Evolutionary conservation across 2,329 filamentous ascomycete genomes (phyloP), one percentile per base, ranked within the genome.

Genomic region (Mycosphaerella sp.): DNA sequence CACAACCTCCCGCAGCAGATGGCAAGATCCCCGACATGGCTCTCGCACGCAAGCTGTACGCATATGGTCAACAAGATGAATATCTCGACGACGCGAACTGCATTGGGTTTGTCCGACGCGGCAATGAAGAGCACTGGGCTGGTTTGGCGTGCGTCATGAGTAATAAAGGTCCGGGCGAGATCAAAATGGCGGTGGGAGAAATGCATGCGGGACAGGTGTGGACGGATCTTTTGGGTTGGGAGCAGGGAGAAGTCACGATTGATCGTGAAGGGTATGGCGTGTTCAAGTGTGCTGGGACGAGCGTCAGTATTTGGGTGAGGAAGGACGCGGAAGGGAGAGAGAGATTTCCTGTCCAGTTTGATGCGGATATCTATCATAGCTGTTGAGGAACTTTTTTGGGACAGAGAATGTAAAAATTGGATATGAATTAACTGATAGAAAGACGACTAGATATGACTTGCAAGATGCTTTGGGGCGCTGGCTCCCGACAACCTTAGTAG

Each of bases 221-320:
- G 84, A 84, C 79, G 0, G 83, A 87, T 71, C 63, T 86, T 1
- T 67, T 86, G 31, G 77, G 75, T 2, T 82, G 77, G 76, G 75
- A 76, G 56, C 63, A 78, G 49, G 76, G 75, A 0, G 75, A 80
- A 58, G 79, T 86, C 0, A 69, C 70, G 11, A 84, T 87, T 60
- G 81, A 80, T 56, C 68, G 72, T 0, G 74, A 79, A 40, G 84
- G 84, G 0, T 84, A 75, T 65, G 84, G 79, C 0, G 54, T 72
- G 11, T 86, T 87, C 61, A 74, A 73, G 1, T 80, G 80, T 44
- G 71, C 72, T 7, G 73, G 73, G 6, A 72, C 75, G 31, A 82
- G 80, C 64, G 75, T 85, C 3, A 76, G 78, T 42, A 77, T 86
- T 11, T 86, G 81, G 81, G 81, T 83, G 0, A 78, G 80, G 58